Percentiles rank a stretch among this genome's conserved stretches.
phyloP scores from a whole-genome alignment of 352 stramenopile genomes.

The Phytopythium boreale region DNA sequence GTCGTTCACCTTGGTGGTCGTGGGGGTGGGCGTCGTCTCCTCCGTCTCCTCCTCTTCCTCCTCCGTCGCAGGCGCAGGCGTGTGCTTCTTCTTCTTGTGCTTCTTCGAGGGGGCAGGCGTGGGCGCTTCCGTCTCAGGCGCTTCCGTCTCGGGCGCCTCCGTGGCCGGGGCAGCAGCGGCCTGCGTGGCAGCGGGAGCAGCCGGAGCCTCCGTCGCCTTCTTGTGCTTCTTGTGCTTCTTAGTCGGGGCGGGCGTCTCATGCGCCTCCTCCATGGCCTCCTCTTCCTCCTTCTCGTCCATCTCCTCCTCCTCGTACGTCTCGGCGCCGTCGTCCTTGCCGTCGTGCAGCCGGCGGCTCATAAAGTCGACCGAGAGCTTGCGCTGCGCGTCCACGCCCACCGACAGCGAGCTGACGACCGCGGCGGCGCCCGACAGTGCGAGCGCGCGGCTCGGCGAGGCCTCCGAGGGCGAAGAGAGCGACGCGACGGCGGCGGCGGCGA shows the following conservation, averaged over 20 bases:
- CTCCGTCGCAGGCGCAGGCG: background rate
- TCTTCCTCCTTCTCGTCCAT: slow-evolving; percentile 18
- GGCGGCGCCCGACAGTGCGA: slow-evolving; percentile 11
- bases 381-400: slow-evolving; percentile 25
- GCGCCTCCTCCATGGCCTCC: slow-evolving; percentile 12
- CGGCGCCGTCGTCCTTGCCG: slow-evolving; percentile 5
- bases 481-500: slow-evolving; percentile 45
- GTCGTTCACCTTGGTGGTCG: slow-evolving; percentile 32
- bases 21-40: background rate
- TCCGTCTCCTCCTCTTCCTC: slow-evolving; percentile 13
- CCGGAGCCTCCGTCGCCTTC: slow-evolving; percentile 21
- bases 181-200: background rate
- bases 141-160: slow-evolving; percentile 1
- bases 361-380: slow-evolving; percentile 21
- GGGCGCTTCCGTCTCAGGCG: slow-evolving; percentile 7
- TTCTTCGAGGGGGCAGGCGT: slow-evolving; percentile 10
- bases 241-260: slow-evolving; percentile 15
- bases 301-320: slow-evolving; percentile 14
- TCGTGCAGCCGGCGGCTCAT: slow-evolving; percentile 5
- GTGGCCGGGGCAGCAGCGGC: slow-evolving; percentile 12
- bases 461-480: slow-evolving; percentile 25
- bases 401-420: slow-evolving; percentile 20
- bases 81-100: slow-evolving; percentile 26
- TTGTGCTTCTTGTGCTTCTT: slow-evolving; percentile 58
- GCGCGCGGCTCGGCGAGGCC: slow-evolving; percentile 9